A percentile compares a stretch with the other conserved stretches of the same genome.
These are phyloP conservation scores for Parathielavia hyrcaniae DNA, from an alignment of 495 filamentous ascomycete species.

Conservation along the genomic window DNA sequence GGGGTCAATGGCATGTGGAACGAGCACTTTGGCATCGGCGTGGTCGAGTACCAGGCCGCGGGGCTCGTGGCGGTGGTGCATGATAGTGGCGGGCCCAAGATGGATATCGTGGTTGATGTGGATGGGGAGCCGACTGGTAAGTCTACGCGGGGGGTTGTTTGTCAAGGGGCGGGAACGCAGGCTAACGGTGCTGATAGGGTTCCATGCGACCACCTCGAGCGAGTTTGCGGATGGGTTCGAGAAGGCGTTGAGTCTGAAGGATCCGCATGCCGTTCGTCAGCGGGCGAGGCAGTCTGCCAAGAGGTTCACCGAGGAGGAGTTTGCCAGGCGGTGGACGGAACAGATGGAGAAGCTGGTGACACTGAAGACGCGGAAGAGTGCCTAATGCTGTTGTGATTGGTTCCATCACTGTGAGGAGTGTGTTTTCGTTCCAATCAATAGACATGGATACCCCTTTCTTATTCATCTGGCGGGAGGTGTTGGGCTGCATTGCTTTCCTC, in stretches of 20 bases:
- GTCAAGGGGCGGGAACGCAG: neutral
- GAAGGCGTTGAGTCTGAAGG: constrained; percentile 60
- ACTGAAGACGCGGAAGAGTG: constrained; percentile 20
- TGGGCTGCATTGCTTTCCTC: neutral
- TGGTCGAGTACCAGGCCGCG: constrained; percentile 96
- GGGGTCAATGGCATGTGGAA: constrained; percentile 99
- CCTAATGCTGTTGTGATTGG: constrained; percentile 1
- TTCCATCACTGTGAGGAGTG: neutral
- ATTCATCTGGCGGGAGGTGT: constrained; percentile 1
- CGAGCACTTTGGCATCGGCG: constrained; percentile 97
- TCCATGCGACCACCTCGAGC: constrained; percentile 66
- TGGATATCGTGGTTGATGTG: constrained; percentile 80
- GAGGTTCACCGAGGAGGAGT: constrained; percentile 83
- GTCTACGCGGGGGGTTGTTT: constrained; percentile 12
- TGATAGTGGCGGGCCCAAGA: constrained; percentile 81
- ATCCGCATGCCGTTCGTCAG: constrained; percentile 60
- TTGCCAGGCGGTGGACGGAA: constrained; percentile 64
- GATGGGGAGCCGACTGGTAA: constrained; percentile 68
- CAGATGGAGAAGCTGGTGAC: constrained; percentile 65
- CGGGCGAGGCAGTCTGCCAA: constrained; percentile 69
- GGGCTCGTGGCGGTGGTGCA: constrained; percentile 89
- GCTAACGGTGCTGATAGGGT: constrained; percentile 51
- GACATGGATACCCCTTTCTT: constrained; percentile 27
- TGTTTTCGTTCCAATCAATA: constrained; percentile 9
- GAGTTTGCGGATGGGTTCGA: constrained; percentile 77